phyloP scores from a whole-genome alignment of 176 grass and related monocot species.

The Pharus latifolius region DNA sequence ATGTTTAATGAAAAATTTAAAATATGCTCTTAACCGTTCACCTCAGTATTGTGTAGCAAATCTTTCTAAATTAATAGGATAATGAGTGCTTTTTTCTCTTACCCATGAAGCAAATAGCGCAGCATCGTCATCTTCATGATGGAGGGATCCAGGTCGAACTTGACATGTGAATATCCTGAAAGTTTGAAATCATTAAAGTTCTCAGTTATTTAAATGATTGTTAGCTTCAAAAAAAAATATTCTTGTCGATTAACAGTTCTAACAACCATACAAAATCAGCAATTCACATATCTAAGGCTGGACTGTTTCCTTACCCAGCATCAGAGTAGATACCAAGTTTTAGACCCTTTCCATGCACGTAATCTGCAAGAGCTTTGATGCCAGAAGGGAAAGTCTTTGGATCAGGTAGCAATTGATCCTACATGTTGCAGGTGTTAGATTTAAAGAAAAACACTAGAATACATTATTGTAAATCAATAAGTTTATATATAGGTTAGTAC shows the following conservation, averaged over 20 bases:
- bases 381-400: constrained; percentile 83
- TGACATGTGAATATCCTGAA: constrained; percentile 82
- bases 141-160: constrained; percentile 87
- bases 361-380: constrained; percentile 83
- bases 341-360: constrained; percentile 80
- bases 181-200: constrained; percentile 16
- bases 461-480: no score
- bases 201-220: neutral
- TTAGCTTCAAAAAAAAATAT: no score
- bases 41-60: neutral
- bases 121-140: constrained; percentile 76
- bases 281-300: neutral
- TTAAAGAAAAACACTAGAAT: no score
- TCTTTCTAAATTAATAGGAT: neutral
- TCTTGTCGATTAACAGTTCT: constrained; percentile 1
- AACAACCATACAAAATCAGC: neutral
- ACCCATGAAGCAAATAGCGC: constrained; percentile 86
- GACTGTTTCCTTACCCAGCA: constrained; percentile 55
- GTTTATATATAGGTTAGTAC: no score
- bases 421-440: neutral
- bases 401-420: constrained; percentile 81
- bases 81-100: constrained; percentile 15
- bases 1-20: neutral
- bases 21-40: neutral
- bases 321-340: constrained; percentile 97